A percentile compares a stretch with the other conserved stretches of the same genome.
Conservation (phyloP, 1,284 basidiomycete genomes). For the Heterobasidion occidentale region DNA sequence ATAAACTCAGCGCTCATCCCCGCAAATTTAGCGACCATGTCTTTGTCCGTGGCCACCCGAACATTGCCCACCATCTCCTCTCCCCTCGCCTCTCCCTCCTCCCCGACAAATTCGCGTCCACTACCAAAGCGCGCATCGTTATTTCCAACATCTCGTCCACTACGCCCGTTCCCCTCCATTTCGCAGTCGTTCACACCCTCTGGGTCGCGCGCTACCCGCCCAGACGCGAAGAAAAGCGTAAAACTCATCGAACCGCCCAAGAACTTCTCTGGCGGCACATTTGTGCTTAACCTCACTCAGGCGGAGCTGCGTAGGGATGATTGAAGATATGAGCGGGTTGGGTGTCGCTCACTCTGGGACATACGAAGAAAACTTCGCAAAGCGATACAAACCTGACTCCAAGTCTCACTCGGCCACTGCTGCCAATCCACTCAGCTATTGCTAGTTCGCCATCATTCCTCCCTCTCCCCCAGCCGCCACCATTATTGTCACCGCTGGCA, state of each 20-base stretch:
- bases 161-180: slow-evolving; percentile 68
- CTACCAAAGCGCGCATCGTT: slow-evolving; percentile 33
- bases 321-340: slow-evolving; percentile 15
- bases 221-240: slow-evolving; percentile 32
- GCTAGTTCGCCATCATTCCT: no score
- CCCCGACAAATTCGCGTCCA: slow-evolving; percentile 22
- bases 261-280: slow-evolving; percentile 50
- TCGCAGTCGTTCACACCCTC: slow-evolving; percentile 18
- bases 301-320: slow-evolving; percentile 71
- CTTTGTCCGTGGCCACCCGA: slow-evolving; percentile 6
- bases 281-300: slow-evolving; percentile 71
- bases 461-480: no score
- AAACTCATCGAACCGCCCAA: slow-evolving; percentile 74
- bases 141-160: slow-evolving; percentile 63
- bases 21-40: neutral
- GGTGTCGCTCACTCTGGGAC: no score
- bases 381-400: no score
- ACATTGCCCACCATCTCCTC: slow-evolving; percentile 11
- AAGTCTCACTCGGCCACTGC: no score
- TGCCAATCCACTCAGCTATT: no score
- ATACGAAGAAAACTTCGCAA: no score
- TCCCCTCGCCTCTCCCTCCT: slow-evolving; percentile 42
- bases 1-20: neutral
- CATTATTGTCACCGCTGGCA: no score
- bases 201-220: slow-evolving; percentile 1